Conservation (phyloP, 169 alveolate genomes). For the Cryptosporidium meleagridis region DNA sequence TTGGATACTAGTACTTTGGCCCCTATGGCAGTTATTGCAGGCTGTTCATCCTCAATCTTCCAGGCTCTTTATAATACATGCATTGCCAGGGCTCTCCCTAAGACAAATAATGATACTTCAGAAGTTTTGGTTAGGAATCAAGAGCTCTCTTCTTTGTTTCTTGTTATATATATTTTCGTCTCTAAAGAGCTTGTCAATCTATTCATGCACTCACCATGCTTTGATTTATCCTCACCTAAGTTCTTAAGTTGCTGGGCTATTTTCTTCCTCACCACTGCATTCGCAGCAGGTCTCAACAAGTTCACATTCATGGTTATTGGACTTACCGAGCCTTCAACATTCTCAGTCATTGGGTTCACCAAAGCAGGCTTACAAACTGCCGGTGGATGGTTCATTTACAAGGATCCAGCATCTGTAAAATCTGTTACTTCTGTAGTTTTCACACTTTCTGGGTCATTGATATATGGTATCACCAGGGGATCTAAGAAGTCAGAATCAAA, state of each 20-base stretch:
- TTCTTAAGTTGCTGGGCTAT: conserved; percentile 50
- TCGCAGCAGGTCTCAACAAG: conserved; percentile 71
- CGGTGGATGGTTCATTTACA: conserved; percentile 71
- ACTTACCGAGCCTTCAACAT: conserved; percentile 68
- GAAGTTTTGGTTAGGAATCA: conserved; percentile 69
- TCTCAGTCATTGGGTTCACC: conserved; percentile 68
- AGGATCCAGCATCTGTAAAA: conserved; percentile 47
- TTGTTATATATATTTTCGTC: conserved; percentile 31
- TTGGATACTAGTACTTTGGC: conserved; percentile 59
- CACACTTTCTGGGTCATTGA: conserved; percentile 60
- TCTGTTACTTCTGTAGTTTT: conserved; percentile 41
- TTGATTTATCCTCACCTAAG: conserved; percentile 18
- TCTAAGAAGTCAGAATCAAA: conserved; percentile 16
- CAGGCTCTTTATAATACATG: conserved; percentile 67
- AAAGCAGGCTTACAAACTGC: conserved; percentile 57
- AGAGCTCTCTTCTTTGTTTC: conserved; percentile 38
- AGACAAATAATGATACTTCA: conserved; percentile 59
- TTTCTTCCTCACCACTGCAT: conserved; percentile 46
- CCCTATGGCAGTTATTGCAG: conserved; percentile 65
- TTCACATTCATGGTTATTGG: conserved; percentile 73
- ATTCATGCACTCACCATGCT: conserved; percentile 61
- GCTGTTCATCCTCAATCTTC: conserved; percentile 61
- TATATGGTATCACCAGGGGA: conserved; percentile 69
- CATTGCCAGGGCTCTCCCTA: conserved; percentile 62
- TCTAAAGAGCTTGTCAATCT: conserved; percentile 46